These are phyloP conservation scores for Penicillium aurantiogriseum DNA, from an alignment of 2,329 filamentous ascomycete genomes.

Conservation along the genomic window DNA sequence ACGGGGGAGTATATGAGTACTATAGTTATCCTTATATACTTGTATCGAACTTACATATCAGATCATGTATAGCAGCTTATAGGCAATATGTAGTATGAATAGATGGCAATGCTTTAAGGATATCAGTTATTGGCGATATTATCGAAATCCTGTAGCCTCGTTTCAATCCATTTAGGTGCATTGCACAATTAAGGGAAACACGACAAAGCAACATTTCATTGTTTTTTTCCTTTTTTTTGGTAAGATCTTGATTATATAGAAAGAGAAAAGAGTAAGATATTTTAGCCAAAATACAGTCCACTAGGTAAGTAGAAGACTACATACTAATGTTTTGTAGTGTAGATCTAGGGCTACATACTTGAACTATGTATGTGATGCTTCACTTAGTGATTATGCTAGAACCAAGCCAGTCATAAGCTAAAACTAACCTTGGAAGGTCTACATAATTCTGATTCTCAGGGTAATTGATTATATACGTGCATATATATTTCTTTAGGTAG, in stretches of 20 bases:
- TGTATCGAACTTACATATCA: neutral
- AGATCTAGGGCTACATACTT: neutral
- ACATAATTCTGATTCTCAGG: neutral
- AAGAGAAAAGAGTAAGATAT: neutral
- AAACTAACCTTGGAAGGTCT: neutral
- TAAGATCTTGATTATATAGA: neutral
- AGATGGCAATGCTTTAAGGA: neutral
- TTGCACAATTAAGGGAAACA: no score
- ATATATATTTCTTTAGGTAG: no score
- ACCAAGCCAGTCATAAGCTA: neutral
- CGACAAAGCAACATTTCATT: neutral
- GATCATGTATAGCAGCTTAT: neutral
- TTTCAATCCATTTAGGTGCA: no score
- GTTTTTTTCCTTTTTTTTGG: neutral
- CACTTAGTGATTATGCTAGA: neutral
- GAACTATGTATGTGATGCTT: neutral
- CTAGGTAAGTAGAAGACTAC: neutral
- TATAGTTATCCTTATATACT: neutral
- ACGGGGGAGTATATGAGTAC: neutral
- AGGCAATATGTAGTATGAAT: no score
- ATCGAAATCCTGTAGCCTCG: no score
- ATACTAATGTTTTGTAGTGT: neutral
- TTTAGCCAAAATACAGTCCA: neutral
- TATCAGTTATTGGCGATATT: neutral
- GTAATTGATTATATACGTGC: neutral